Evolutionary conservation across 768 basidiomycete species (phyloP).

Genomic region (Multifurca ochricompacta): DNA sequence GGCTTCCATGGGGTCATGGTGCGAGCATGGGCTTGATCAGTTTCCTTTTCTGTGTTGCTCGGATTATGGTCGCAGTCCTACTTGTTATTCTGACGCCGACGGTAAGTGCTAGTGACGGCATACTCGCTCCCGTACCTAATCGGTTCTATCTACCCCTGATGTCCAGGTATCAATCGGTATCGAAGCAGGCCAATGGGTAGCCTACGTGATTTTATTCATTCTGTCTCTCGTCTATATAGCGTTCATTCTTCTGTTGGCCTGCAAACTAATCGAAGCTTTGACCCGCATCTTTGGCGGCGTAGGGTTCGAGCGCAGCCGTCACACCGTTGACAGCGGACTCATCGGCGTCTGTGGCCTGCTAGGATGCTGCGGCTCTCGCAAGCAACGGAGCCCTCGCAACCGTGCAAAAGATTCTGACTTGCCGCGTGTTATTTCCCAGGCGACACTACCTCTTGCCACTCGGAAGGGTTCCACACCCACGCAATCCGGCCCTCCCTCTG

Average conservation of each 20-base stretch:
- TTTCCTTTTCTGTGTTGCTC: constrained; percentile 85
- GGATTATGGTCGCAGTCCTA: constrained; percentile 85
- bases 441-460: constrained; percentile 16
- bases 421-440: constrained; percentile 5
- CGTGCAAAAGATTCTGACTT: constrained; percentile 19
- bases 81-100: constrained; percentile 85
- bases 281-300: constrained; percentile 69
- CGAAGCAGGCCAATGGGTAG: constrained; percentile 84
- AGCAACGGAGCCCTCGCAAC: constrained; percentile 15
- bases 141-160: constrained; percentile 16
- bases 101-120: constrained; percentile 33
- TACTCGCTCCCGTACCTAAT: constrained; percentile 1
- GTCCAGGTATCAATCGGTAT: constrained; percentile 73
- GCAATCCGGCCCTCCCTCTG: constrained; percentile 56
- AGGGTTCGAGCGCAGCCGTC: constrained; percentile 77
- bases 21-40: constrained; percentile 96
- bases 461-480: constrained; percentile 29
- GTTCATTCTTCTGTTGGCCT: constrained; percentile 71
- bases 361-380: constrained; percentile 54
- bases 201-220: constrained; percentile 86
- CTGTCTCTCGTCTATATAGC: constrained; percentile 75
- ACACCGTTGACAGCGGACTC: constrained; percentile 79
- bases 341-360: constrained; percentile 71
- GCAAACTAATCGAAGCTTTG: constrained; percentile 80
- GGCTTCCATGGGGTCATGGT: constrained; percentile 95